Evolutionary conservation across 148 eudicot species (phyloP).

Genomic region (Silene conica): DNA sequence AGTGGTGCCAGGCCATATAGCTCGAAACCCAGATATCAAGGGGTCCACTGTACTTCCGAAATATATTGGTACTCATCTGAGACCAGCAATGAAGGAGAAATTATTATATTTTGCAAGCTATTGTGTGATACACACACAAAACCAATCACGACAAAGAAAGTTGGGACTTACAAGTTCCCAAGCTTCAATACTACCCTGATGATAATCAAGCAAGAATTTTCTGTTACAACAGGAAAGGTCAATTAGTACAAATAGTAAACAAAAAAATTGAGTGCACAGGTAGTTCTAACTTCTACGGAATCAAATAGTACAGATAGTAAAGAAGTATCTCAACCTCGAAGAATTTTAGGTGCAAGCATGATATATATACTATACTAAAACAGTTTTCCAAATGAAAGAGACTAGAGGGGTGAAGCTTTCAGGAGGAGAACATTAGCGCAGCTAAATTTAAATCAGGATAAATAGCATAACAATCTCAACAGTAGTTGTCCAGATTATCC

Average conservation of each 20-base stretch:
- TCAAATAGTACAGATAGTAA: neutral
- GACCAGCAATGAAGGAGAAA: slow-evolving; percentile 13
- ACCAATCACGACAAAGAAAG: neutral
- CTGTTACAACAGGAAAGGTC: slow-evolving; percentile 36
- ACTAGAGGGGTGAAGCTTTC: no score
- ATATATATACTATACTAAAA: no score
- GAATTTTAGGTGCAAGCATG: neutral
- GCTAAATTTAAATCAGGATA: neutral
- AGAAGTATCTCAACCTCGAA: neutral
- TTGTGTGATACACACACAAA: neutral
- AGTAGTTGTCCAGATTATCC: neutral
- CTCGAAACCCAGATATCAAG: slow-evolving; percentile 81
- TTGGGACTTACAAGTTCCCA: slow-evolving; percentile 76
- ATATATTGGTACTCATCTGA: slow-evolving; percentile 67
- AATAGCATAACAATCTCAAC: neutral
- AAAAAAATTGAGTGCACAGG: no score
- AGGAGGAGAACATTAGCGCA: neutral
- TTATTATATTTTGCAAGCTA: neutral
- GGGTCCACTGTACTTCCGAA: slow-evolving; percentile 87
- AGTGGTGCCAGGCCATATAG: slow-evolving; percentile 25
- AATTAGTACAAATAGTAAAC: no score
- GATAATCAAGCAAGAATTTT: slow-evolving; percentile 40
- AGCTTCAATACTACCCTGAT: slow-evolving; percentile 49
- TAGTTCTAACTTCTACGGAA: neutral
- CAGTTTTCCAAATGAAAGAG: no score